Evolutionary conservation across 73 alveolate genomes (phyloP).

Genomic region (Tetrahymena thermophila): DNA sequence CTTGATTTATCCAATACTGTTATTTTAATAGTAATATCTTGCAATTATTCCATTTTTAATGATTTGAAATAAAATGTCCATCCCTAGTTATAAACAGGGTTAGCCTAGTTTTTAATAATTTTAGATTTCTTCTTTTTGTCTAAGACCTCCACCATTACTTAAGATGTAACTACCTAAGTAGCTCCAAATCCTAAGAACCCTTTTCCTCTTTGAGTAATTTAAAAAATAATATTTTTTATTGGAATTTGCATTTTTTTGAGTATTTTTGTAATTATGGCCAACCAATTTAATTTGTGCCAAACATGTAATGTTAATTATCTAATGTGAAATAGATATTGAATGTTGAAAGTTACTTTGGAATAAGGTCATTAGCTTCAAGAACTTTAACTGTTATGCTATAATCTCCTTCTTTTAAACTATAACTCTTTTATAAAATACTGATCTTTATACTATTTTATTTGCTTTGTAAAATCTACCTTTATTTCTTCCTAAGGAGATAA

Average conservation of each 20-base stretch:
- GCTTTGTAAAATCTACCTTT: not conserved
- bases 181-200: constrained; percentile 11
- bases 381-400: constrained; percentile 18
- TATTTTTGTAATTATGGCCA: not conserved
- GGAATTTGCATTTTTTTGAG: not conserved
- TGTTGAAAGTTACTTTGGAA: constrained; percentile 25
- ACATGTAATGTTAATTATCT: not conserved
- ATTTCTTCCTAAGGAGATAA: constrained; percentile 19
- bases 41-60: constrained; percentile 21
- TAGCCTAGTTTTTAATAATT: constrained; percentile 20
- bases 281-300: not conserved
- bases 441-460: not conserved
- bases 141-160: not conserved
- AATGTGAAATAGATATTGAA: not conserved
- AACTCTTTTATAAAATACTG: constrained; percentile 7
- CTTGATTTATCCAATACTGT: constrained; percentile 24
- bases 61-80: constrained; percentile 34
- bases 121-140: constrained; percentile 17
- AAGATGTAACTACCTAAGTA: constrained; percentile 18
- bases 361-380: constrained; percentile 39
- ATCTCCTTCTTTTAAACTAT: constrained; percentile 34
- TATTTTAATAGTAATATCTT: not conserved
- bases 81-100: constrained; percentile 19
- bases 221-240: not conserved
- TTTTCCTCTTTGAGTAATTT: not conserved